A percentile compares a stretch with the other conserved stretches of the same genome.
Conservation (phyloP, 345 rosid genomes). For the Populus davidiana region DNA sequence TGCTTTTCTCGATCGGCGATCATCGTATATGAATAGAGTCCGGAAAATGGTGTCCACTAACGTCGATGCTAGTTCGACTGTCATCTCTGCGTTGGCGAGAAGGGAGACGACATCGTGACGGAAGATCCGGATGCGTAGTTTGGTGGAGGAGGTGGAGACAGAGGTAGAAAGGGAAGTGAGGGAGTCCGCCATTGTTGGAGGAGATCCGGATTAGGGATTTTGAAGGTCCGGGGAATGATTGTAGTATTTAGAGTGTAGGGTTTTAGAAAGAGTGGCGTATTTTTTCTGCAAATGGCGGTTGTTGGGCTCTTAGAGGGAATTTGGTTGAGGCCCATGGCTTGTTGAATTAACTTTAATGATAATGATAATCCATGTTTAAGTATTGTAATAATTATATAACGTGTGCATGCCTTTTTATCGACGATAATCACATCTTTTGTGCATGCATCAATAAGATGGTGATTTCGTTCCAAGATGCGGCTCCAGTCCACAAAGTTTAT, state of each 20-base stretch:
- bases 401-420: no score
- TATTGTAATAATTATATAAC: no score
- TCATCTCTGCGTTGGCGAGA: conserved; percentile 57
- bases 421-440: no score
- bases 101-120: conserved; percentile 58
- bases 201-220: conserved; percentile 23
- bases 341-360: no score
- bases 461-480: no score
- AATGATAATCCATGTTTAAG: no score
- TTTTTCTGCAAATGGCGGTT: no score
- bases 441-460: no score
- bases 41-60: conserved; percentile 74
- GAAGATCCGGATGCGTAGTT: conserved; percentile 61
- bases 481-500: rapidly evolving
- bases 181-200: conserved; percentile 50
- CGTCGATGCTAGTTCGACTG: conserved; percentile 47
- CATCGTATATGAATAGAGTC: conserved; percentile 70
- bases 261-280: no score
- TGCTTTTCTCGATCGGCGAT: conserved; percentile 71
- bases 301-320: no score
- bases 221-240: conserved; percentile 3
- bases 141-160: conserved; percentile 66
- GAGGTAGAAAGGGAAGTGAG: conserved; percentile 51
- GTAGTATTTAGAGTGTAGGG: no score
- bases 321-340: no score